phyloP scores from a whole-genome alignment of 2,329 filamentous ascomycete species.

The Alternaria sp. region DNA sequence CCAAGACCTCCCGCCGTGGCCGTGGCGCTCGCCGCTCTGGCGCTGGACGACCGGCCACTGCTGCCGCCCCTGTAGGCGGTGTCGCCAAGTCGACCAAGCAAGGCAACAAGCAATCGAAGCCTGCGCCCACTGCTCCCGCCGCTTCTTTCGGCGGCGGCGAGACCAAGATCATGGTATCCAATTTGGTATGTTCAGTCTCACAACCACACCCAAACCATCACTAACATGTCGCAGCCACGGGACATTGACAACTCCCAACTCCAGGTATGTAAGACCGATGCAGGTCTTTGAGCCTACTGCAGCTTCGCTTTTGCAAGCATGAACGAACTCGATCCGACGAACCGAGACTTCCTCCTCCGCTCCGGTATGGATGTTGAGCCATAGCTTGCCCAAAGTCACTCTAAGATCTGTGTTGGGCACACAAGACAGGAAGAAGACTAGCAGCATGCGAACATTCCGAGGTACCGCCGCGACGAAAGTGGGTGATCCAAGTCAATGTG shows the following conservation, averaged over 20 bases:
- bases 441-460: conserved; percentile 42
- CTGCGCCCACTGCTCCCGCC: conserved; percentile 69
- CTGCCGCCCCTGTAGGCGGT: conserved; percentile 79
- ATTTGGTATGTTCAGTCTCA: conserved; percentile 73
- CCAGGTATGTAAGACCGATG: conserved; percentile 97
- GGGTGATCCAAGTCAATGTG: conserved; percentile 25
- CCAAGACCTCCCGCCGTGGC: conserved; percentile 55
- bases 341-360: conserved; percentile 24
- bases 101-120: conserved; percentile 63
- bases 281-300: conserved; percentile 51
- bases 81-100: conserved; percentile 76
- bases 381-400: conserved; percentile 38
- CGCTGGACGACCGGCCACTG: conserved; percentile 60
- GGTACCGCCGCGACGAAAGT: conserved; percentile 36
- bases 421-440: conserved; percentile 39
- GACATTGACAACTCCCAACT: conserved; percentile 97
- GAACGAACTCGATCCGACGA: conserved; percentile 44
- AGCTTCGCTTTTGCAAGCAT: conserved; percentile 39
- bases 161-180: conserved; percentile 98
- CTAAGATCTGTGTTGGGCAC: conserved; percentile 39
- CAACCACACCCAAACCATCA: not conserved
- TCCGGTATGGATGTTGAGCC: conserved; percentile 34
- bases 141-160: conserved; percentile 69
- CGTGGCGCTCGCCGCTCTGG: conserved; percentile 54
- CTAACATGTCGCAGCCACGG: conserved; percentile 75